Evolutionary conservation across 148 eudicot species (phyloP).

Genomic region (Cornus florida): DNA sequence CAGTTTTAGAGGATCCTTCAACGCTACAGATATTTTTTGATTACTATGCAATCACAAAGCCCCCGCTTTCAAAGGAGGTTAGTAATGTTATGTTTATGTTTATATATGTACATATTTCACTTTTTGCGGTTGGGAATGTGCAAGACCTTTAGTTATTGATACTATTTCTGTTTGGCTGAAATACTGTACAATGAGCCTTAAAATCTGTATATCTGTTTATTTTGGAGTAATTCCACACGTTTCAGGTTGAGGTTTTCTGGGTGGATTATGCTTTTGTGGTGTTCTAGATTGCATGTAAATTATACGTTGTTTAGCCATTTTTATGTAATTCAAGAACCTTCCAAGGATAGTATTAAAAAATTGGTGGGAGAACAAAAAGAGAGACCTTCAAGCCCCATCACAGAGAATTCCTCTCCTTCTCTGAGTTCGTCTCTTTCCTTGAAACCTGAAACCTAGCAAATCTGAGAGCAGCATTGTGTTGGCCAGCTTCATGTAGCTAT

Average conservation of each 20-base stretch:
- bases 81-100: conserved; percentile 26
- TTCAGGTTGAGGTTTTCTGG: background rate
- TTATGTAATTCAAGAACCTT: too few relatives aligned
- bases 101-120: background rate
- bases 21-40: conserved; percentile 89
- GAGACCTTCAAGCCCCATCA: too few relatives aligned
- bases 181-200: background rate
- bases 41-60: conserved; percentile 75
- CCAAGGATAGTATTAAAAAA: too few relatives aligned
- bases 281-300: background rate
- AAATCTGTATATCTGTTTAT: background rate
- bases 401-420: too few relatives aligned
- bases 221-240: background rate
- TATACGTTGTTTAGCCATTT: background rate
- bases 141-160: background rate
- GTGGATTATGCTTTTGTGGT: background rate
- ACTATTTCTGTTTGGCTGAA: background rate
- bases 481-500: too few relatives aligned
- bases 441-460: too few relatives aligned
- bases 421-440: too few relatives aligned
- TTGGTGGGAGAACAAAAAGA: too few relatives aligned
- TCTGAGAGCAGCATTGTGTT: too few relatives aligned
- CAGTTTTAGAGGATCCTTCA: conserved; percentile 77
- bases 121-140: background rate
- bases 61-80: conserved; percentile 90